A percentile compares a stretch with the other conserved stretches of the same genome.
phyloP scores from a whole-genome alignment of 2,329 filamentous ascomycete genomes.

The Elsinoe fawcettii region DNA sequence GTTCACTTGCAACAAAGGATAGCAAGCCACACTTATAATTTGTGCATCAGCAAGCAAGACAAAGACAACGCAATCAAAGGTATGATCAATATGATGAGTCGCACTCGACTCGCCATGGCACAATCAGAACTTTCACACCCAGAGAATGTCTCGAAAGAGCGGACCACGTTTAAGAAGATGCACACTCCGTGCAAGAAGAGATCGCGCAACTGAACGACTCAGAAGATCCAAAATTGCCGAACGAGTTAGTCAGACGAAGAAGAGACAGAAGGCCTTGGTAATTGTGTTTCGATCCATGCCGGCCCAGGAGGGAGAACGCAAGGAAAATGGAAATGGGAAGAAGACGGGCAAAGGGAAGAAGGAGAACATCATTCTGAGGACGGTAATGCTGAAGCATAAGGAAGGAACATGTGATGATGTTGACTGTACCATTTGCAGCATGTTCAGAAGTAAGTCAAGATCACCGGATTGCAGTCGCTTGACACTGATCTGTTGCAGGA shows the following conservation, averaged over 20 bases:
- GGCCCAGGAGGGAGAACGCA: background rate
- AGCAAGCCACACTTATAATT: background rate
- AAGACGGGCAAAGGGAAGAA: background rate
- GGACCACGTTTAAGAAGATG: background rate
- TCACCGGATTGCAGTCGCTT: background rate
- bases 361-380: background rate
- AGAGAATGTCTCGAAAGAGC: background rate
- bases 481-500: background rate
- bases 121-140: background rate
- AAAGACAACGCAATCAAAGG: background rate
- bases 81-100: background rate
- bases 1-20: background rate
- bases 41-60: background rate
- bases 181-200: background rate
- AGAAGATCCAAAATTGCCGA: background rate
- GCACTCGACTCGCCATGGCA: background rate
- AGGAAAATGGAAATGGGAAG: background rate
- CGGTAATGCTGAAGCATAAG: background rate
- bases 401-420: background rate
- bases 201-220: background rate
- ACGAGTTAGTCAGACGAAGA: background rate
- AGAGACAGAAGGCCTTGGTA: background rate
- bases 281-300: background rate
- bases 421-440: background rate
- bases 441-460: background rate